These are phyloP conservation scores for Nemania abortiva DNA, from an alignment of 2,329 filamentous ascomycete genomes.

Conservation along the genomic window DNA sequence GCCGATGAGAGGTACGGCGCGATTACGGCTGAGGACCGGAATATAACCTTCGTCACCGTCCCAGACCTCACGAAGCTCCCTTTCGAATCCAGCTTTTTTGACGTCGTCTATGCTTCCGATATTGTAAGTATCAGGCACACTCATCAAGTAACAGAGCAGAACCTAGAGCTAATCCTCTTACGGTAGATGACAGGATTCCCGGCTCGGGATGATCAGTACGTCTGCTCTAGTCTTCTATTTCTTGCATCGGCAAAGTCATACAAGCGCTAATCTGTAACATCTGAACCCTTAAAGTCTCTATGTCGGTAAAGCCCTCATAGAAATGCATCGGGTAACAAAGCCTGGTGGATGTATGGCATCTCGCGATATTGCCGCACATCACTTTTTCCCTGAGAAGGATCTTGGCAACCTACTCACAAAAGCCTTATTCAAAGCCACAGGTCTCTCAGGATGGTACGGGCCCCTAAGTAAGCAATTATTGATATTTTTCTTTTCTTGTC, in stretches of 20 bases:
- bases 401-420: conserved; percentile 7
- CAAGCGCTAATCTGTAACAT: neutral
- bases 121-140: conserved; percentile 4
- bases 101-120: conserved; percentile 21
- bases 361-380: conserved; percentile 8
- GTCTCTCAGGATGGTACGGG: conserved; percentile 15
- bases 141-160: neutral
- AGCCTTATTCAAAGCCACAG: conserved; percentile 15
- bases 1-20: no score
- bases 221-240: neutral
- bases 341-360: conserved; percentile 6
- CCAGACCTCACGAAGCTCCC: neutral
- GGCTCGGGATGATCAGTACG: neutral
- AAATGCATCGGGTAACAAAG: conserved; percentile 26
- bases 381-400: conserved; percentile 23
- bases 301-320: neutral
- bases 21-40: no score
- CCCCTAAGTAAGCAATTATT: neutral
- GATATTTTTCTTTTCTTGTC: neutral
- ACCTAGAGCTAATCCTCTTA: conserved; percentile 3
- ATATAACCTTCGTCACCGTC: neutral
- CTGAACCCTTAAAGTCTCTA: neutral
- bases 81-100: neutral
- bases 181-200: conserved; percentile 17
- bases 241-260: neutral